Evolutionary conservation across 1,284 basidiomycete species (phyloP).

Genomic region (Bjerkandera adusta): DNA sequence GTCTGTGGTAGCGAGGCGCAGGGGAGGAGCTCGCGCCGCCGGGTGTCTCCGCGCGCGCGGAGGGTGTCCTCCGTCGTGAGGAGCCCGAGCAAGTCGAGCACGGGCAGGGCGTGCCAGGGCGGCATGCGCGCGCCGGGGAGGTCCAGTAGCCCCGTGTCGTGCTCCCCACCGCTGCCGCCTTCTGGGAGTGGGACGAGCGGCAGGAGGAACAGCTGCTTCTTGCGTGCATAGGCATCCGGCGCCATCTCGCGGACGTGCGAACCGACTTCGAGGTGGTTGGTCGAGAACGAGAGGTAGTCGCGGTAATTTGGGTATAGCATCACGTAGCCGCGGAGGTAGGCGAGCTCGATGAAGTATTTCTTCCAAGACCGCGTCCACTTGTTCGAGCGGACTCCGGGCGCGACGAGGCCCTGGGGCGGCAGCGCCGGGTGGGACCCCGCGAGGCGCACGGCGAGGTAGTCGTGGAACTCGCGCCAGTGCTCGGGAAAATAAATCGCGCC

Average conservation of each 20-base stretch:
- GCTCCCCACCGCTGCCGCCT: conserved; percentile 2
- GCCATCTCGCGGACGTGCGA: conserved; percentile 68
- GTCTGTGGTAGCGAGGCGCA: conserved; percentile 6
- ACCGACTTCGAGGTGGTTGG: conserved; percentile 82
- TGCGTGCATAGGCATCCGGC: conserved; percentile 46
- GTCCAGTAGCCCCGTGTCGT: conserved; percentile 45
- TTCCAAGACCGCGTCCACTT: conserved; percentile 83
- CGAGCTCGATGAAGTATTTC: conserved; percentile 82
- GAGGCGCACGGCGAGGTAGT: conserved; percentile 68
- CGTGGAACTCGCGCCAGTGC: conserved; percentile 82
- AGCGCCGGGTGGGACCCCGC: conserved; percentile 38
- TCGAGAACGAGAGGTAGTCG: conserved; percentile 70
- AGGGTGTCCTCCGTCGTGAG: conserved; percentile 46
- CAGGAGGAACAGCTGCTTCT: conserved; percentile 61
- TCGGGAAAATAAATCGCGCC: conserved; percentile 88
- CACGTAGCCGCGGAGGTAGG: conserved; percentile 74
- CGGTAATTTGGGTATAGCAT: conserved; percentile 87
- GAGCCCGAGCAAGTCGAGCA: conserved; percentile 67
- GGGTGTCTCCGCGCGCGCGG: conserved; percentile 34
- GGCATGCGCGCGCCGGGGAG: conserved; percentile 59
- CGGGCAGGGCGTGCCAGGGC: conserved; percentile 50
- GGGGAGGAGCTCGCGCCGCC: conserved; percentile 23
- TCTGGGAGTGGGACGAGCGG: conserved; percentile 57
- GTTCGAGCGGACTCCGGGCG: conserved; percentile 75
- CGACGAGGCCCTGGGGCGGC: conserved; percentile 46